Conservation (phyloP, 106 monocot species). For the Narthecium ossifragum region DNA sequence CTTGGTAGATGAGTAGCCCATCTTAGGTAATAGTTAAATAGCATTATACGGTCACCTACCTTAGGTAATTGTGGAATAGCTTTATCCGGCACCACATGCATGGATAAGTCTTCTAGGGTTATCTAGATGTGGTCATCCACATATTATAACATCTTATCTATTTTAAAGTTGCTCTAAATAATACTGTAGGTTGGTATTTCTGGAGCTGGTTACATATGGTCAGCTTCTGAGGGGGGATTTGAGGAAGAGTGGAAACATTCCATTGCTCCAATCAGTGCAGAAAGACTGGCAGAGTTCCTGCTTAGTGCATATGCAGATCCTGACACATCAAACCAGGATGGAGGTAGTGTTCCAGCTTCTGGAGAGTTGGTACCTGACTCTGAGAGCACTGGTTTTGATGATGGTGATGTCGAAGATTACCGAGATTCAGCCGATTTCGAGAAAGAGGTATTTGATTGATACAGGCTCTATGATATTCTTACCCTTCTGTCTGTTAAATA, state of each 20-base stretch:
- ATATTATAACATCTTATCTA: too few species aligned
- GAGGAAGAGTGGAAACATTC: slow-evolving; percentile 91
- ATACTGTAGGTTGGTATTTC: slow-evolving; percentile 51
- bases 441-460: slow-evolving; percentile 53
- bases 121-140: too few species aligned
- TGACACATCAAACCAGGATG: slow-evolving; percentile 50
- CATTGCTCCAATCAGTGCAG: slow-evolving; percentile 74
- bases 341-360: slow-evolving; percentile 28
- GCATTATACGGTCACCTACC: too few species aligned
- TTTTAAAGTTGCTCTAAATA: too few species aligned
- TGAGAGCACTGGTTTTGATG: slow-evolving; percentile 48
- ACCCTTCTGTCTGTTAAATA: background rate
- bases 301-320: slow-evolving; percentile 19
- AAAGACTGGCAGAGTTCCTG: slow-evolving; percentile 52
- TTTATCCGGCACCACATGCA: too few species aligned
- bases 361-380: slow-evolving; percentile 58
- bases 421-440: slow-evolving; percentile 81
- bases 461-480: background rate
- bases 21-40: too few species aligned
- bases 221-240: slow-evolving; percentile 44
- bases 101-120: too few species aligned
- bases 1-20: too few species aligned
- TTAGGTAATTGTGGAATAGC: too few species aligned
- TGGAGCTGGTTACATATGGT: slow-evolving; percentile 88
- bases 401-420: slow-evolving; percentile 42